Conservation (phyloP, 768 basidiomycete species). For the Lactarius evosmus region DNA sequence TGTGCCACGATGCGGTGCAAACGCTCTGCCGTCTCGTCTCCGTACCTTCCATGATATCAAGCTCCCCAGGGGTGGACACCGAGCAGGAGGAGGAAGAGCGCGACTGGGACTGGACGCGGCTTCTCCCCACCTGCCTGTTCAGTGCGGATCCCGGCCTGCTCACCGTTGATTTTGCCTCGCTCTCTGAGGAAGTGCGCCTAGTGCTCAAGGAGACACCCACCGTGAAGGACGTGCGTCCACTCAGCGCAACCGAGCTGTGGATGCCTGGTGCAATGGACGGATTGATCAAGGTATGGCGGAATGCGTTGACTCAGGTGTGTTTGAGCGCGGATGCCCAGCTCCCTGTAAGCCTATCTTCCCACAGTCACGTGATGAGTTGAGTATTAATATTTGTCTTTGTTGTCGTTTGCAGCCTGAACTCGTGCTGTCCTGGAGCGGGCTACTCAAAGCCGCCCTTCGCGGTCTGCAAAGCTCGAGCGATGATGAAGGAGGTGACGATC, state of each 20-base stretch:
- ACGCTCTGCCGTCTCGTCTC: constrained; percentile 43
- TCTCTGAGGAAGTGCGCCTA: constrained; percentile 48
- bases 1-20: constrained; percentile 55
- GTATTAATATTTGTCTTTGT: constrained; percentile 6
- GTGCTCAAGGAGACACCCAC: constrained; percentile 54
- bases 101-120: constrained; percentile 47
- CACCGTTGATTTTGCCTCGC: constrained; percentile 46
- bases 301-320: constrained; percentile 42
- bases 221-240: constrained; percentile 51
- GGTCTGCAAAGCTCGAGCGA: constrained; percentile 40
- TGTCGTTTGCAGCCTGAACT: constrained; percentile 41
- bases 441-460: constrained; percentile 50
- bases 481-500: constrained; percentile 10
- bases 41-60: neutral
- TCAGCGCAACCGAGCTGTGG: constrained; percentile 56
- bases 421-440: constrained; percentile 53
- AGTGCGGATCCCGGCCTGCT: constrained; percentile 55
- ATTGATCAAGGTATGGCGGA: constrained; percentile 54
- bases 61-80: neutral
- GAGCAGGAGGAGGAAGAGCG: constrained; percentile 6
- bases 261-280: constrained; percentile 51
- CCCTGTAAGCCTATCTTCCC: constrained; percentile 44
- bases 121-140: constrained; percentile 54
- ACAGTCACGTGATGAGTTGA: neutral
- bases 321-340: constrained; percentile 44